These are phyloP conservation scores for Agrocybe praecox DNA, from an alignment of 768 basidiomycete species.

Conservation along the genomic window DNA sequence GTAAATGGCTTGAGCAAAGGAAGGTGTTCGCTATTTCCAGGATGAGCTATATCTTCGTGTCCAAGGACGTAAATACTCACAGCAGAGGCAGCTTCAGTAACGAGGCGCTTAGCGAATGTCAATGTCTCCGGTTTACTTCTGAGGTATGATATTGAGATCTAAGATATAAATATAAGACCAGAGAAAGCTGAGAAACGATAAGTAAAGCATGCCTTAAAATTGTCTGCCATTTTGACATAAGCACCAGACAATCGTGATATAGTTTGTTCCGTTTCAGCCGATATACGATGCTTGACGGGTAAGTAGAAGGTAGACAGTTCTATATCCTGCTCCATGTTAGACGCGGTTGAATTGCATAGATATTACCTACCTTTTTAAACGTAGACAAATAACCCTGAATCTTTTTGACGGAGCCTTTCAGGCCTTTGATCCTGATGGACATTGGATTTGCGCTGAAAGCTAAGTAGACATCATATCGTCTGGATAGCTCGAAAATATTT, in stretches of 20 bases:
- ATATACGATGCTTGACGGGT: constrained; percentile 46
- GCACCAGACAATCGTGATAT: constrained; percentile 74
- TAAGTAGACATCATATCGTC: constrained; percentile 61
- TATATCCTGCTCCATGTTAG: constrained; percentile 36
- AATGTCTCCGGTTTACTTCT: constrained; percentile 36
- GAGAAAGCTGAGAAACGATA: not conserved
- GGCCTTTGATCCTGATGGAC: constrained; percentile 59
- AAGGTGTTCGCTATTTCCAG: not conserved
- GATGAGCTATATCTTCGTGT: not conserved
- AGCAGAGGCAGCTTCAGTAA: constrained; percentile 47
- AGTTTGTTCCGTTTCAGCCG: constrained; percentile 50
- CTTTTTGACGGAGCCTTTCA: constrained; percentile 51
- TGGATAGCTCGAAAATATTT: constrained; percentile 61
- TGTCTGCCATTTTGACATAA: constrained; percentile 55
- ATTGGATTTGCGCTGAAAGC: constrained; percentile 60
- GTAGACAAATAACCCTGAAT: constrained; percentile 46
- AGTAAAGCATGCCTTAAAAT: constrained; percentile 53
- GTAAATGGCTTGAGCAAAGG: not conserved
- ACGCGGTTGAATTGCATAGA: not conserved
- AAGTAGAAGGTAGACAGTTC: constrained; percentile 38
- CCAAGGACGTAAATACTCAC: constrained; percentile 32
- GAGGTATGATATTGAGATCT: constrained; percentile 36
- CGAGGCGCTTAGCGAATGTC: constrained; percentile 51
- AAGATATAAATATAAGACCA: not conserved
- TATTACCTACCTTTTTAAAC: constrained; percentile 49